These are phyloP conservation scores for Silene uniflora DNA, from an alignment of 148 eudicot genomes.

Conservation along the genomic window DNA sequence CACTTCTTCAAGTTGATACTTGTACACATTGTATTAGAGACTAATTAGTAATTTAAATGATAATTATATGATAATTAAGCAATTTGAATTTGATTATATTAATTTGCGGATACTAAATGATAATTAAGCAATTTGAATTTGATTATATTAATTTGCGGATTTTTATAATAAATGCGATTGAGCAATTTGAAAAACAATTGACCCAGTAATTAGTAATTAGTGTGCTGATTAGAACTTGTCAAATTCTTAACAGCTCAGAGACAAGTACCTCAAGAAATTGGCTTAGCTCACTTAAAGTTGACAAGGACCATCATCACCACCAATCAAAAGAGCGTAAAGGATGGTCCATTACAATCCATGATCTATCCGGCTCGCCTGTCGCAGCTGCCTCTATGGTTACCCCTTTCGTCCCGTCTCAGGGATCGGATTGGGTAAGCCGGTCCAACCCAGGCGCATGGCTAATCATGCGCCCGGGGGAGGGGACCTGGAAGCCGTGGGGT, in stretches of 20 bases:
- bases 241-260: constrained; percentile 57
- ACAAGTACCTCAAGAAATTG: constrained; percentile 55
- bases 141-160: not conserved
- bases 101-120: not conserved
- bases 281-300: constrained; percentile 39
- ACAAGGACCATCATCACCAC: constrained; percentile 26
- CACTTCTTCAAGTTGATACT: constrained; percentile 2
- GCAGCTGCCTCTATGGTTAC: constrained; percentile 93
- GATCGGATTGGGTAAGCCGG: constrained; percentile 59
- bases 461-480: constrained; percentile 70
- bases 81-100: not conserved
- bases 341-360: constrained; percentile 86
- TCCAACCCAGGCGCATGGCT: constrained; percentile 97
- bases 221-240: constrained; percentile 22
- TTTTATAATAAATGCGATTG: not conserved
- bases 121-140: constrained; percentile 1
- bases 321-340: constrained; percentile 69
- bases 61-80: not conserved
- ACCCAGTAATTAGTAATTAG: not conserved
- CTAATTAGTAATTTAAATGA: not conserved
- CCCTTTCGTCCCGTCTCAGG: constrained; percentile 82
- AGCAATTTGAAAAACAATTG: not conserved
- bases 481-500: constrained; percentile 96
- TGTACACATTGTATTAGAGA: not conserved
- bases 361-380: constrained; percentile 82